Conservation (phyloP, 176 grass and related monocot genomes). For the Melocanna baccifera region DNA sequence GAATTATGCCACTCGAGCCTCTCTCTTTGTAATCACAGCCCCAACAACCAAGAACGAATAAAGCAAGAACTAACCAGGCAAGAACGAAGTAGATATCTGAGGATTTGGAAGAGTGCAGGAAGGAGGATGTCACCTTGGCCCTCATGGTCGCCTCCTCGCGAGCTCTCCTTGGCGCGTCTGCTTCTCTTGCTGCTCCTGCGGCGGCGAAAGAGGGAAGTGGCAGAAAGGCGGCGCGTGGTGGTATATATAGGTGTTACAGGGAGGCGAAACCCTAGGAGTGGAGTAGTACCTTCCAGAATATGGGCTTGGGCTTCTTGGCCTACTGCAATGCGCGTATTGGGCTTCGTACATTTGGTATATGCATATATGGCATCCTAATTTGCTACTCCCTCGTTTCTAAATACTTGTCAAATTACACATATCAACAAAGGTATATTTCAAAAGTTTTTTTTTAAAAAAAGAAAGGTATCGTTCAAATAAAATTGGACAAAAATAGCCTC, state of each 20-base stretch:
- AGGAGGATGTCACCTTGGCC: constrained; percentile 50
- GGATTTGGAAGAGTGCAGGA: not conserved
- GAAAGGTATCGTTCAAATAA: too few species aligned
- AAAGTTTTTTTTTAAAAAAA: too few species aligned
- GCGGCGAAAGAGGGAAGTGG: not conserved
- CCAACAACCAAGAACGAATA: not conserved
- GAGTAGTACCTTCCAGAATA: not conserved
- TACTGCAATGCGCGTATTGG: not conserved
- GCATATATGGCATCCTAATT: too few species aligned
- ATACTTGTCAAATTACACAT: too few species aligned
- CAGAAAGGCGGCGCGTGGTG: not conserved
- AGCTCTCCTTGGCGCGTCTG: constrained; percentile 19
- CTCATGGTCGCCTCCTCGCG: constrained; percentile 47
- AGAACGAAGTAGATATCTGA: not conserved
- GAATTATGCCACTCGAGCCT: constrained; percentile 43
- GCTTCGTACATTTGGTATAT: not conserved
- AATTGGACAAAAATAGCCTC: too few species aligned
- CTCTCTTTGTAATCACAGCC: constrained; percentile 57
- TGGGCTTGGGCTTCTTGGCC: not conserved
- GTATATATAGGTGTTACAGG: constrained; percentile 20
- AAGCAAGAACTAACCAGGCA: too few species aligned
- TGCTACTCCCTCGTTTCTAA: too few species aligned
- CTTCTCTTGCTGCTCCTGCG: not conserved
- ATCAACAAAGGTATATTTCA: too few species aligned
- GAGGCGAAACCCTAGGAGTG: constrained; percentile 42